Evolutionary conservation across 805 yeast species (phyloP).

Genomic region (Ogataea populi-albae): DNA sequence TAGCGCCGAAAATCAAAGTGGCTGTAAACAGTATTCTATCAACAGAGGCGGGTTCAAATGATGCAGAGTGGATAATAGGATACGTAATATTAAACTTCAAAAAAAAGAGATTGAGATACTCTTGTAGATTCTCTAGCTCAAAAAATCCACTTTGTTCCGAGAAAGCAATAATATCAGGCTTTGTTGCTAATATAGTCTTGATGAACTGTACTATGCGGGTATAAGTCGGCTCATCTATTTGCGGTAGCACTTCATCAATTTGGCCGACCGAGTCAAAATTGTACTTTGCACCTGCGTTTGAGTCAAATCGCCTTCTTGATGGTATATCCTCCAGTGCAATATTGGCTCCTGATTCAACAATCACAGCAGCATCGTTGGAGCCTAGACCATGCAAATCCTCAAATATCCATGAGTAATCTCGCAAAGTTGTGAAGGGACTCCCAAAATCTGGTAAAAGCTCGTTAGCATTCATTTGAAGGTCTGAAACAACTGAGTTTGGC

Average conservation of each 20-base stretch:
- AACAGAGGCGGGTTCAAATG: slow-evolving; percentile 8
- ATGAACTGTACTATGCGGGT: slow-evolving; percentile 4
- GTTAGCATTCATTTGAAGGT: neutral
- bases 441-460: slow-evolving; percentile 6
- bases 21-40: slow-evolving; percentile 6
- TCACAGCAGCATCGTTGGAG: neutral
- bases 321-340: neutral
- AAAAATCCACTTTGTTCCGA: slow-evolving; percentile 6
- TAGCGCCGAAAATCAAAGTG: slow-evolving; percentile 13
- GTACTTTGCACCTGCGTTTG: slow-evolving; percentile 1
- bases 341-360: neutral
- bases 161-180: neutral
- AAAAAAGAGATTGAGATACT: slow-evolving; percentile 10
- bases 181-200: slow-evolving; percentile 3
- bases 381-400: slow-evolving; percentile 5
- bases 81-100: slow-evolving; percentile 11
- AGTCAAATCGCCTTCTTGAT: neutral
- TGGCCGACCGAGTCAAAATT: slow-evolving; percentile 7
- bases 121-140: slow-evolving; percentile 6
- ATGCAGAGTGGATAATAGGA: slow-evolving; percentile 15
- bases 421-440: slow-evolving; percentile 5
- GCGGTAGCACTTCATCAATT: slow-evolving; percentile 2
- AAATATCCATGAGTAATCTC: slow-evolving; percentile 10
- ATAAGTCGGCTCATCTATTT: slow-evolving; percentile 3
- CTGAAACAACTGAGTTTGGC: neutral